Evolutionary conservation across 2,329 filamentous ascomycete species (phyloP).

Genomic region (Beauveria rudraprayagi): DNA sequence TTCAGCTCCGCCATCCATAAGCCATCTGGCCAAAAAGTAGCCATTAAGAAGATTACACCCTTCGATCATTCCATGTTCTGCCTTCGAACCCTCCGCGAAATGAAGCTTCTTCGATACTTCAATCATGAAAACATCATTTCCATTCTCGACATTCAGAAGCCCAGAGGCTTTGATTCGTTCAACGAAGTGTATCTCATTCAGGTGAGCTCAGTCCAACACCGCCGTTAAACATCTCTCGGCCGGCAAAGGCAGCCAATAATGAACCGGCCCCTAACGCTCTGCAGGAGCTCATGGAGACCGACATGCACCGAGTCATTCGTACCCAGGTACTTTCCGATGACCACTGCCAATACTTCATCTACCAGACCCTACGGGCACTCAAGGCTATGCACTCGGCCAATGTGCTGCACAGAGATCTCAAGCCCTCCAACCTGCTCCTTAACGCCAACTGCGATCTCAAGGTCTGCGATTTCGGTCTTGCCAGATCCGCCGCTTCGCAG

Average conservation of each 20-base stretch:
- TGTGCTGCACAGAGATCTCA: slow-evolving; percentile 92
- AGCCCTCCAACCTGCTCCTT: slow-evolving; percentile 91
- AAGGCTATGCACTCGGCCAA: slow-evolving; percentile 99
- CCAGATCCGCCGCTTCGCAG: slow-evolving; percentile 88
- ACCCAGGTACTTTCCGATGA: slow-evolving; percentile 98
- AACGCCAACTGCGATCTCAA: slow-evolving; percentile 99
- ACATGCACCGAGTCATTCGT: slow-evolving; percentile 98
- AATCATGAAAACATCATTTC: slow-evolving; percentile 99
- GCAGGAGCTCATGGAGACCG: slow-evolving; percentile 97
- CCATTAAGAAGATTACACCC: slow-evolving; percentile 99
- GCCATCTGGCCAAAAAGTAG: slow-evolving; percentile 94
- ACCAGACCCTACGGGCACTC: slow-evolving; percentile 92
- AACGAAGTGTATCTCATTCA: slow-evolving; percentile 98
- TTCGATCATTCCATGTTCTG: slow-evolving; percentile 99
- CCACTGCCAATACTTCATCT: slow-evolving; percentile 99
- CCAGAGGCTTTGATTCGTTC: slow-evolving; percentile 89
- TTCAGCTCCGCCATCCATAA: slow-evolving; percentile 91
- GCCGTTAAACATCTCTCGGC: not conserved
- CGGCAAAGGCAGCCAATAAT: not conserved
- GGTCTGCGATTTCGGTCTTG: slow-evolving; percentile 96
- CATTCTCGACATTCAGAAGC: slow-evolving; percentile 98
- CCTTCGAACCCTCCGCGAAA: slow-evolving; percentile 89
- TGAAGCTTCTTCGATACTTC: slow-evolving; percentile 98
- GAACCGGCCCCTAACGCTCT: not conserved
- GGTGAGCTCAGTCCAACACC: slow-evolving; percentile 41